phyloP scores from a whole-genome alignment of 768 basidiomycete species.

The Termitomyces sp. region DNA sequence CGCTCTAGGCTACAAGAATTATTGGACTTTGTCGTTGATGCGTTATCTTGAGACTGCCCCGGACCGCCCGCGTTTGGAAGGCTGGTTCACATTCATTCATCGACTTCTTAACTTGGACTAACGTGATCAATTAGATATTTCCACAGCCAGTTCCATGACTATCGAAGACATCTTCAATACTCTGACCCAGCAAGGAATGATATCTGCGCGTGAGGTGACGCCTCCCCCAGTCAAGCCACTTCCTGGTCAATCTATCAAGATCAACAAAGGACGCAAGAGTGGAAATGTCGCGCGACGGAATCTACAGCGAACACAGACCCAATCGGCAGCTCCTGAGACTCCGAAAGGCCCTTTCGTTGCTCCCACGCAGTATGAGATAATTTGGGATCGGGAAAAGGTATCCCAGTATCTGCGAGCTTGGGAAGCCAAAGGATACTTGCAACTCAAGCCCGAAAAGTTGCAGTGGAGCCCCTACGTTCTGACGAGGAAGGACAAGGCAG shows the following conservation, averaged over 20 bases:
- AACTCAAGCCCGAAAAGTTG: constrained; percentile 73
- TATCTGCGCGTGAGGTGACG: constrained; percentile 46
- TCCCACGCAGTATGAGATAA: constrained; percentile 68
- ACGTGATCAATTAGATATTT: constrained; percentile 56
- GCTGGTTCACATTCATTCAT: constrained; percentile 38
- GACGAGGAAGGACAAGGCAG: constrained; percentile 14
- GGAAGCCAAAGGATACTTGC: constrained; percentile 75
- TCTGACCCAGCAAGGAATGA: constrained; percentile 70
- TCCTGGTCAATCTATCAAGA: constrained; percentile 77
- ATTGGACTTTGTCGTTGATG: constrained; percentile 90
- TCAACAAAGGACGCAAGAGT: constrained; percentile 60
- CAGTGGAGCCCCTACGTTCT: constrained; percentile 91
- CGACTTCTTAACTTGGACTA: neutral
- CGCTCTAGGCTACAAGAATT: constrained; percentile 89
- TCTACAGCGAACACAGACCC: constrained; percentile 53
- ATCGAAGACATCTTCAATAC: constrained; percentile 80
- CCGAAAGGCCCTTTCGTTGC: constrained; percentile 52
- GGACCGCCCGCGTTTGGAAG: constrained; percentile 66
- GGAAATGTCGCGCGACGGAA: constrained; percentile 56
- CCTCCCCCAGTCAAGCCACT: constrained; percentile 54
- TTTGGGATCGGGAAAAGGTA: constrained; percentile 67
- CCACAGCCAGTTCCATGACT: constrained; percentile 83
- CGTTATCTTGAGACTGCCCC: constrained; percentile 60
- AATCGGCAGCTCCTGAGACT: constrained; percentile 33
- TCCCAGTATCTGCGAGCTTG: constrained; percentile 59